Evolutionary conservation across 495 filamentous ascomycete genomes (phyloP).

Genomic region (Daldinia decipiens): DNA sequence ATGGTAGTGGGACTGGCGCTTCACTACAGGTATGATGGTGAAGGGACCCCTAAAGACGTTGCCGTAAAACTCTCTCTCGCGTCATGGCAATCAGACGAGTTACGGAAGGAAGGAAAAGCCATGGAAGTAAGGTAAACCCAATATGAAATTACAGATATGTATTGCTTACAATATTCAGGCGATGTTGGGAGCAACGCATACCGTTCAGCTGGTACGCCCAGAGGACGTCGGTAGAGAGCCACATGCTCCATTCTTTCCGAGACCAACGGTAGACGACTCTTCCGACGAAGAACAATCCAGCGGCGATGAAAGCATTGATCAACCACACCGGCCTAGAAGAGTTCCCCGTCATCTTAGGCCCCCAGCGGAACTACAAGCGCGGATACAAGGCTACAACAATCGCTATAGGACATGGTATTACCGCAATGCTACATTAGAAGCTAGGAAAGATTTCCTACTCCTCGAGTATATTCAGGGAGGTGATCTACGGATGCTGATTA

Average conservation of each 20-base stretch:
- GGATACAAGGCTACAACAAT: background rate
- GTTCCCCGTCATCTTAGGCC: background rate
- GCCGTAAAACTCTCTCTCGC: constrained; percentile 17
- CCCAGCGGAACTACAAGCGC: background rate
- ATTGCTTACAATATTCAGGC: constrained; percentile 22
- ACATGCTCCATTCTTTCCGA: background rate
- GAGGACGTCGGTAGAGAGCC: background rate
- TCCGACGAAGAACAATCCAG: constrained; percentile 14
- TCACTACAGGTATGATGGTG: constrained; percentile 16
- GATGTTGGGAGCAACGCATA: constrained; percentile 16
- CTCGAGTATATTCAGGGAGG: constrained; percentile 30
- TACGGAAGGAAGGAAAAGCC: constrained; percentile 11
- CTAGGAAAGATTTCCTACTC: constrained; percentile 23
- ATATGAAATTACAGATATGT: too few relatives aligned
- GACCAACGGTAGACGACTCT: background rate
- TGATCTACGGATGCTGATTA: constrained; percentile 6
- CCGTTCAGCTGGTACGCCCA: constrained; percentile 20
- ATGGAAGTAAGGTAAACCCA: constrained; percentile 6
- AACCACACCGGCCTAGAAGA: background rate
- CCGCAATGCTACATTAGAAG: background rate
- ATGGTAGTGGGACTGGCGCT: constrained; percentile 30
- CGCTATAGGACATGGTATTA: background rate
- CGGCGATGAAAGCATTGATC: constrained; percentile 30
- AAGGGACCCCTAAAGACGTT: background rate
- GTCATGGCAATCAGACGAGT: background rate